Percentiles rank a stretch among this genome's conserved stretches.
Conservation (phyloP, 208 protist genomes). For the Dictyostelium gargantuum region DNA sequence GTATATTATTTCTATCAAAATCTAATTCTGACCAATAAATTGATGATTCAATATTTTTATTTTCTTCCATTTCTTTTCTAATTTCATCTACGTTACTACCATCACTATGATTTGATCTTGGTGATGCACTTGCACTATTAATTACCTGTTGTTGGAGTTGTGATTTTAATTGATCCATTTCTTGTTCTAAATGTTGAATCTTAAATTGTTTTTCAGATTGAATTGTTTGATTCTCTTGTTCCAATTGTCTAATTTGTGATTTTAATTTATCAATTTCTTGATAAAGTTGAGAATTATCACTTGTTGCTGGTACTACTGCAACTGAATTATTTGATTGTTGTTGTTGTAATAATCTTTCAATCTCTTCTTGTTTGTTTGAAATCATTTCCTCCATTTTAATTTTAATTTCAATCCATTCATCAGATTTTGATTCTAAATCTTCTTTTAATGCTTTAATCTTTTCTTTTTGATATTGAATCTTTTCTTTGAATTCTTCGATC, state of each 20-base stretch:
- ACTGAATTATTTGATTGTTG: not conserved
- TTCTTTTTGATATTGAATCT: conserved; percentile 49
- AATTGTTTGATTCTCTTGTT: not conserved
- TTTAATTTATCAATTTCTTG: not conserved
- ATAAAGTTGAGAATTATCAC: not conserved
- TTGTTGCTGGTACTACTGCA: not conserved
- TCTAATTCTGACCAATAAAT: conserved; percentile 51
- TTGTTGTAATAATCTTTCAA: not conserved
- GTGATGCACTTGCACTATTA: not conserved
- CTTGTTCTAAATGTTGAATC: not conserved
- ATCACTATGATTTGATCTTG: not conserved
- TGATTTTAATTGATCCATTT: not conserved
- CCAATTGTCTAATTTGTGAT: not conserved
- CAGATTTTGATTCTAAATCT: conserved; percentile 23
- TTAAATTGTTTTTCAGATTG: not conserved
- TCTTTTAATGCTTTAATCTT: conserved; percentile 53
- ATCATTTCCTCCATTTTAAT: conserved; percentile 35
- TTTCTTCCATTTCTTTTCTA: conserved; percentile 44
- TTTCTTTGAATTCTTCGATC: not conserved
- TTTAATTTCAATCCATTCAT: conserved; percentile 14
- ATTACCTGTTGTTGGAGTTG: not conserved
- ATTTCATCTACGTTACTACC: not conserved
- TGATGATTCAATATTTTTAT: conserved; percentile 21
- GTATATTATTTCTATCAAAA: conserved; percentile 40
- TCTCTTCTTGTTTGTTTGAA: not conserved